These are phyloP conservation scores for Fomitopsis pinicola DNA, from an alignment of 1,284 basidiomycete genomes.

Conservation along the genomic window DNA sequence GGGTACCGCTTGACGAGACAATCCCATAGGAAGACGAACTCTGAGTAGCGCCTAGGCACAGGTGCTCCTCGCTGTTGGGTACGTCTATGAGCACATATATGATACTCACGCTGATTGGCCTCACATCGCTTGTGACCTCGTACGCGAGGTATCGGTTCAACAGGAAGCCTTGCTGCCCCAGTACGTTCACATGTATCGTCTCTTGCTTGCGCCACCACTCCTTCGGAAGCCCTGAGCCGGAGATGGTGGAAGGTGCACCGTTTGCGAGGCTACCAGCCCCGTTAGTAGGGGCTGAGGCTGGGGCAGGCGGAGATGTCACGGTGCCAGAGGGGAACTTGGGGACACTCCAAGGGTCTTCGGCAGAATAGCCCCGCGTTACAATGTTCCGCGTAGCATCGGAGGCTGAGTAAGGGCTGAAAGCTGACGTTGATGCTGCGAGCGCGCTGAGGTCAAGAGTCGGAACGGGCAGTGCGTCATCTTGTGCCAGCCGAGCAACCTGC, in stretches of 20 bases:
- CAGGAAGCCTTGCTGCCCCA: conserved; percentile 86
- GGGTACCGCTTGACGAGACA: conserved; percentile 78
- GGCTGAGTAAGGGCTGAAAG: conserved; percentile 34
- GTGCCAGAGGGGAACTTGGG: conserved; percentile 17
- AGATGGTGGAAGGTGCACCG: conserved; percentile 52
- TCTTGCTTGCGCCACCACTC: conserved; percentile 87
- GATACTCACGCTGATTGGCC: conserved; percentile 20
- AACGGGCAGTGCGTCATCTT: conserved; percentile 68
- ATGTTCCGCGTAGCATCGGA: conserved; percentile 32
- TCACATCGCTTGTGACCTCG: conserved; percentile 74
- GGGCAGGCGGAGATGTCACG: conserved; percentile 8
- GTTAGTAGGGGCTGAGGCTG: conserved; percentile 5
- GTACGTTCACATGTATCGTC: conserved; percentile 60
- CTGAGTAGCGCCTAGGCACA: conserved; percentile 78
- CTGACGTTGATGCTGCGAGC: conserved; percentile 48
- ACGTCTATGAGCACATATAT: not conserved
- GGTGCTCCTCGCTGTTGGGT: conserved; percentile 51
- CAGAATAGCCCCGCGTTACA: conserved; percentile 40
- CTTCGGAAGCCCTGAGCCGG: conserved; percentile 66
- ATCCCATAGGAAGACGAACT: conserved; percentile 88
- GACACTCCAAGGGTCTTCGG: conserved; percentile 73
- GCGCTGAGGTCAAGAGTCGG: conserved; percentile 61
- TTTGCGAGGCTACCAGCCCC: conserved; percentile 33
- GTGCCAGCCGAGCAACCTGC: conserved; percentile 68
- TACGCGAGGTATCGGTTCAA: conserved; percentile 82